Percentiles rank a stretch among this genome's conserved stretches.
These are phyloP conservation scores for Vigna trinervia DNA, from an alignment of 306 rosid genomes.

Conservation along the genomic window DNA sequence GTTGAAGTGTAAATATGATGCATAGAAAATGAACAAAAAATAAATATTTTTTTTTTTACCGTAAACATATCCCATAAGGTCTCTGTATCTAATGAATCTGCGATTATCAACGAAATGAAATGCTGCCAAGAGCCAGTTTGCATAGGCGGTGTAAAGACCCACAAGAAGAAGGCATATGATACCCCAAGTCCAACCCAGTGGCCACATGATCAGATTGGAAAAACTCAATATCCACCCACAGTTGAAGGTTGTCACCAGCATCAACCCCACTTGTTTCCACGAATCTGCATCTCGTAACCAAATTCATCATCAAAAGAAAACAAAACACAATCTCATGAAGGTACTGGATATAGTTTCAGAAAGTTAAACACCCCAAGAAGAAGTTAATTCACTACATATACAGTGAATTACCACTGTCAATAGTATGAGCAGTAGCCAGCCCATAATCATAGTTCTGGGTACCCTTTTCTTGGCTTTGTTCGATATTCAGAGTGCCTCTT, in stretches of 20 bases:
- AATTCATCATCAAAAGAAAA: not conserved
- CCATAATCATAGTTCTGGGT: slow-evolving; percentile 35
- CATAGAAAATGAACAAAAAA: not conserved
- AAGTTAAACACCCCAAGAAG: no score
- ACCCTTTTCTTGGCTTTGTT: slow-evolving; percentile 41
- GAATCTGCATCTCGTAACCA: slow-evolving; percentile 52
- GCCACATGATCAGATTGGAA: slow-evolving; percentile 59
- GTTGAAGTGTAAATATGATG: not conserved
- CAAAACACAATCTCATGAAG: no score
- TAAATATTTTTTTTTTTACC: slow-evolving; percentile 35
- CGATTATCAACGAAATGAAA: slow-evolving; percentile 64
- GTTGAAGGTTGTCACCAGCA: slow-evolving; percentile 59
- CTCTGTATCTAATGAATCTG: slow-evolving; percentile 76
- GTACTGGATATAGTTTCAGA: no score
- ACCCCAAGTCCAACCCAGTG: slow-evolving; percentile 76
- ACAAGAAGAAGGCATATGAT: slow-evolving; percentile 51
- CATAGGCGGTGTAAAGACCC: slow-evolving; percentile 67
- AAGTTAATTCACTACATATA: no score
- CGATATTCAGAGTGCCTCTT: slow-evolving; percentile 41
- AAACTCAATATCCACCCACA: slow-evolving; percentile 65
- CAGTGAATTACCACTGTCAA: slow-evolving; percentile 52
- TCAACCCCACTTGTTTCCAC: slow-evolving; percentile 75
- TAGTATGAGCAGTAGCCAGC: slow-evolving; percentile 60
- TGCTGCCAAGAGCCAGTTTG: slow-evolving; percentile 67
- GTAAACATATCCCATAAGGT: slow-evolving; percentile 61